Evolutionary conservation across 164 flowering plant species (phyloP).

Genomic region (Pachysandra terminalis): DNA sequence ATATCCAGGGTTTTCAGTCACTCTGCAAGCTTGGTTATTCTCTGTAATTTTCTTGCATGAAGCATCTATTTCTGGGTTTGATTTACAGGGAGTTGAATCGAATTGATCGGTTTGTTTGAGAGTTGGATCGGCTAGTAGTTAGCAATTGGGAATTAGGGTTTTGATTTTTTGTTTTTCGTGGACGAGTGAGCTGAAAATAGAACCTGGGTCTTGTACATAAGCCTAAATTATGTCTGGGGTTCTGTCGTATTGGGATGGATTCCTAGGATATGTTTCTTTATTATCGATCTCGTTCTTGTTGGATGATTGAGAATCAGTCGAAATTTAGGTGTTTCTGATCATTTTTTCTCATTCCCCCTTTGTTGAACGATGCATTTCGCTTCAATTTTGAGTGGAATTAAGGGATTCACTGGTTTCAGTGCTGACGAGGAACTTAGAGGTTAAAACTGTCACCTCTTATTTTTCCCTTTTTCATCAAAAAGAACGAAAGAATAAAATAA

Average conservation of each 20-base stretch:
- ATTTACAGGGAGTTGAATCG: not conserved
- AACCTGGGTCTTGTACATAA: constrained; percentile 6
- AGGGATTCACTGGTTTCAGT: not conserved
- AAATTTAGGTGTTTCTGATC: constrained; percentile 2
- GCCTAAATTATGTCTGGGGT: constrained; percentile 5
- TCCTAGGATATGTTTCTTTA: not conserved
- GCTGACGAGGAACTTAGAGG: no score
- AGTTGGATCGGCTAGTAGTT: constrained; percentile 3
- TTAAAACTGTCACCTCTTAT: no score
- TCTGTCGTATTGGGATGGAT: not conserved
- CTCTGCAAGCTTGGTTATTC: not conserved
- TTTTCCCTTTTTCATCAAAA: no score
- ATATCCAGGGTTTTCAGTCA: not conserved
- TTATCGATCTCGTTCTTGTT: not conserved
- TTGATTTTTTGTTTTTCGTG: not conserved
- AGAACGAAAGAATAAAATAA: no score
- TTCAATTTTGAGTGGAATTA: not conserved
- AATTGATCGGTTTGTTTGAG: constrained; percentile 5
- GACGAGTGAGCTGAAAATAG: constrained; percentile 3
- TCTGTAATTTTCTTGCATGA: not conserved
- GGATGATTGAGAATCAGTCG: not conserved
- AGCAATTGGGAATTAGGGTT: constrained; percentile 11
- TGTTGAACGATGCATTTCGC: not conserved
- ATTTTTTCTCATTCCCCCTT: not conserved
- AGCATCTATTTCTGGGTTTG: not conserved